Base-by-base conservation (phyloP, 352 stramenopile genomes). In the Blastocystis sp. region DNA sequence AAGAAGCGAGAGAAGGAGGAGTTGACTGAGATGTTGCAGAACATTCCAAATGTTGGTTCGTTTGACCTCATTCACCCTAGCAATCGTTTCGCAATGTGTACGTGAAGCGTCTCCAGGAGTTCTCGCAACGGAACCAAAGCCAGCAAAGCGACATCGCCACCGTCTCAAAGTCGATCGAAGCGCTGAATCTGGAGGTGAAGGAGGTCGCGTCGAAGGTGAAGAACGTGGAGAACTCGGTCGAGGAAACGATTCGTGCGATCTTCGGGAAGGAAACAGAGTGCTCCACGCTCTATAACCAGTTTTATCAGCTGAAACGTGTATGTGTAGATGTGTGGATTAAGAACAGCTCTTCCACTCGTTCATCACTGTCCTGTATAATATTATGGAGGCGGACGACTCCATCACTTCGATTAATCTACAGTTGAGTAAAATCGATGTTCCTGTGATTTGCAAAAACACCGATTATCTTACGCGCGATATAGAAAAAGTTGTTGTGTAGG, bases 381-480 rank as follows among this genome's bases (percentile, higher is more conserved):
- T 85, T 24, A 85, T 85, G n/a, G 73, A 85, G n/a, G 47, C 54
- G 39, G 73, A 85, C 13, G 73, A 66, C 30, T 54, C 30, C 39
- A 65, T 85, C 13, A 68, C 73, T 4, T 66, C 73, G 11, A 85
- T 85, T 18, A 47, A 41, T 13, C 53, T 50, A 30, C 73, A 85
- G 50, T 66, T 64, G 20, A 39, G 8, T 26, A 85, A 85, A 34
- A 50, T 85, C 3, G 73, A 85, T 65, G 54, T 85, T 66, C 47
- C 73, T n/a, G 73, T 85, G 2, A 54, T 85, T 30, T 85, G 73
- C 26, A 85, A 85, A 53, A 85, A 85, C 30, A 66, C 59, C 20
- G 73, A 85, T 11, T 85, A 68, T n/a, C 20, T 85, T 13, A 26
- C 50, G 18, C 47, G 73, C 7, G 73, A 85, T 45, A 53, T 85